These are phyloP conservation scores for Fraxinus xanthoxyloides DNA, from an alignment of 305 asterid species.

Conservation along the genomic window DNA sequence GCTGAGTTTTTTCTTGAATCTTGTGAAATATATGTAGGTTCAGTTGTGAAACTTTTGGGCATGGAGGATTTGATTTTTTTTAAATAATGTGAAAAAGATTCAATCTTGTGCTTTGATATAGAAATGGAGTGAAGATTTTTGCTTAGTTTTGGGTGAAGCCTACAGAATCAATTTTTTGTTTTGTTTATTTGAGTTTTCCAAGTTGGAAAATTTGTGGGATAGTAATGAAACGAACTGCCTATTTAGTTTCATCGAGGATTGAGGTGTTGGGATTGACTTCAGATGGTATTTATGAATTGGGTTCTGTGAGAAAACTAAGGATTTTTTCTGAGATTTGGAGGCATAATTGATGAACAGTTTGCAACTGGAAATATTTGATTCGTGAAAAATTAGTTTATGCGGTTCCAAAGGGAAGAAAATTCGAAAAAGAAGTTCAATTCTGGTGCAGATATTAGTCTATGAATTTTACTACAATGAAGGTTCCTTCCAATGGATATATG, in stretches of 20 bases:
- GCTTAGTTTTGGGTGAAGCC: slow-evolving; percentile 11
- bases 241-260: not conserved
- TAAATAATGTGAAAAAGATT: slow-evolving; percentile 19
- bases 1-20: slow-evolving; percentile 11
- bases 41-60: slow-evolving; percentile 1
- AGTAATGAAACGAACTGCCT: not conserved
- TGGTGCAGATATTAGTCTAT: slow-evolving; percentile 17
- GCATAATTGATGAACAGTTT: not conserved
- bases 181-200: slow-evolving; percentile 10
- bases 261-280: not conserved
- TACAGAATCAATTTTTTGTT: slow-evolving; percentile 10
- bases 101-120: slow-evolving; percentile 4
- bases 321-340: not conserved
- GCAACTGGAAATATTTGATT: slow-evolving; percentile 22
- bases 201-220: slow-evolving; percentile 17
- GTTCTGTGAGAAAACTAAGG: not conserved
- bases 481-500: slow-evolving; percentile 65
- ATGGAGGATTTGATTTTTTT: not conserved
- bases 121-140: slow-evolving; percentile 14
- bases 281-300: not conserved
- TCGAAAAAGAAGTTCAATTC: slow-evolving; percentile 18
- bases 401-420: slow-evolving; percentile 24
- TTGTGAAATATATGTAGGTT: not conserved
- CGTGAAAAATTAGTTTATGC: slow-evolving; percentile 25
- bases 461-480: slow-evolving; percentile 56